These are phyloP conservation scores for Leucocoprinus leucothites DNA, from an alignment of 768 basidiomycete species.

Conservation along the genomic window DNA sequence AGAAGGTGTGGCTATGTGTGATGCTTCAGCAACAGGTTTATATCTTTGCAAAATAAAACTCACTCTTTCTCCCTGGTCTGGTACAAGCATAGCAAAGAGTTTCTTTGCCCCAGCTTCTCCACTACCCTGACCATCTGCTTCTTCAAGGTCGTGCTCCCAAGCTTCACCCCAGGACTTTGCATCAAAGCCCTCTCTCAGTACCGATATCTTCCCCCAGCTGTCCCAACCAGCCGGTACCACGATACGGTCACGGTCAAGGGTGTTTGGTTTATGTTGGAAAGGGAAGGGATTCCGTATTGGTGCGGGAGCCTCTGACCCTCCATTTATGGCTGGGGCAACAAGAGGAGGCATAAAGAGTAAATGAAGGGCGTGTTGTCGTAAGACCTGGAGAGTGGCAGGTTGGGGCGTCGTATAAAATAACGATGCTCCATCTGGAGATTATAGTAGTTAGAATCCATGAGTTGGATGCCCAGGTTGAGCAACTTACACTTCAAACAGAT, in stretches of 20 bases:
- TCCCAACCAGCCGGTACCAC: slow-evolving; percentile 97
- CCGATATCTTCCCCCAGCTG: slow-evolving; percentile 92
- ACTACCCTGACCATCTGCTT: slow-evolving; percentile 33
- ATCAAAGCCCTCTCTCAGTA: slow-evolving; percentile 90
- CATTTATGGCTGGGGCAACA: slow-evolving; percentile 58
- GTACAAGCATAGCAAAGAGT: slow-evolving; percentile 69
- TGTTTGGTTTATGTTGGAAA: slow-evolving; percentile 85
- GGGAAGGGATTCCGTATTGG: slow-evolving; percentile 80
- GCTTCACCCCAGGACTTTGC: slow-evolving; percentile 75
- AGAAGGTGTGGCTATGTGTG: slow-evolving; percentile 53
- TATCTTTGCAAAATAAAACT: slow-evolving; percentile 6
- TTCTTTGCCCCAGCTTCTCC: slow-evolving; percentile 62
- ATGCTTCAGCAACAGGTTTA: not conserved
- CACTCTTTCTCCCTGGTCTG: slow-evolving; percentile 75
- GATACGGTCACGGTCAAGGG: slow-evolving; percentile 88
- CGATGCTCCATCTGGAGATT: slow-evolving; percentile 74
- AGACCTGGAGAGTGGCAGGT: slow-evolving; percentile 67
- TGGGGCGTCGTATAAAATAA: slow-evolving; percentile 89
- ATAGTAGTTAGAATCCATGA: not conserved
- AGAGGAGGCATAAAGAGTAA: slow-evolving; percentile 77
- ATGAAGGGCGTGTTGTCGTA: slow-evolving; percentile 85
- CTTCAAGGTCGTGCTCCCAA: slow-evolving; percentile 70
- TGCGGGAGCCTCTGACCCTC: slow-evolving; percentile 62
- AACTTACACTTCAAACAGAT: slow-evolving; percentile 88
- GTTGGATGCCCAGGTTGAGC: not conserved